Evolutionary conservation across 2,329 filamentous ascomycete species (phyloP), one percentile per base, ranked within the genome.

Genomic region (Didymella pinodella): DNA sequence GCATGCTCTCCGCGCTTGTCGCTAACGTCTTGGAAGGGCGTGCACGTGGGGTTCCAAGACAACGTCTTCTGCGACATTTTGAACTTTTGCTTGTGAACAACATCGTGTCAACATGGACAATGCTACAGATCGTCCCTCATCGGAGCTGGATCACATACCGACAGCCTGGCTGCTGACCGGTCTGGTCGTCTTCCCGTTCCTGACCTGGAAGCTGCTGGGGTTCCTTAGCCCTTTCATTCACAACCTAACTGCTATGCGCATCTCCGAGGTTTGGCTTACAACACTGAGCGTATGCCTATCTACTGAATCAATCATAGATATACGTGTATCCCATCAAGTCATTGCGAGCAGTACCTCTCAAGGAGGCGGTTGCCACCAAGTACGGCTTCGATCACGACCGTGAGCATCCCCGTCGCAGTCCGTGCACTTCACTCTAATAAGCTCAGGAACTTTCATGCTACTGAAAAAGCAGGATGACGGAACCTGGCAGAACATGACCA

Each of bases 251-350:
- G 64, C 58, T 41, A 73, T 77, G 73, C 71, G 63, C 40, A 74
- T 77, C 57, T 71, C 68, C 52, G 72, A 74, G 60, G 75, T 75
- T 62, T 44, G 66, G 43, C 56, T 14, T 7, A 12, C 32, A 41
- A 45, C 16, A n/a, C 16, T 31, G 31, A 2, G 12, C 2, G 1
- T 12, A 31, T 25, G 2, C 12, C 29, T 11, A 18, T 29, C 8
- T 44, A 43, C 57, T 66, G n/a, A 64, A 3, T 12, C 38, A 48
- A 2, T 14, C 11, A 12, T 7, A 81, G 75, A 76, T 83, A 14
- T 80, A 80, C 57, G 73, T 77, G 6, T 83, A 83, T 57, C 81
- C 81, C 2, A 80, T 83, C 70, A 83, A 83, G 64, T 79, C 79
- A 14, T 70, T 82, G 7, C 77, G 79, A 16, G 74, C 69, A 2